A percentile compares a stretch with the other conserved stretches of the same genome.
Evolutionary conservation across 805 yeast species (phyloP).

Genomic region (Candida cerambycidarum): DNA sequence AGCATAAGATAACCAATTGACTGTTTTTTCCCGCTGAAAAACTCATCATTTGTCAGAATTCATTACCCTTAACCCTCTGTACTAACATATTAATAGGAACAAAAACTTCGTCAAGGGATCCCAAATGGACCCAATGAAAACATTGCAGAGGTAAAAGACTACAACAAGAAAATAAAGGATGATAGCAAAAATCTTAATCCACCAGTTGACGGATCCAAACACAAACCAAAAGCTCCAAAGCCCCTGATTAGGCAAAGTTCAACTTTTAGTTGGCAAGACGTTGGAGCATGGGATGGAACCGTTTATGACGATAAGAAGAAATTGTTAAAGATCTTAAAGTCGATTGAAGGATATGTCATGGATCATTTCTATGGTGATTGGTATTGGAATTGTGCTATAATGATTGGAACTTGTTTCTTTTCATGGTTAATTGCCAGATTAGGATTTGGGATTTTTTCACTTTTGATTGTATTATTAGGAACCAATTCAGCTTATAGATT

Average conservation of each 20-base stretch:
- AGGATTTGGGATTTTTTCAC: conserved; percentile 65
- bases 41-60: neutral
- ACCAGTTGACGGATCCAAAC: conserved; percentile 18
- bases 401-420: conserved; percentile 70
- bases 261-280: conserved; percentile 42
- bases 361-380: conserved; percentile 73
- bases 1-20: neutral
- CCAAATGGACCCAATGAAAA: conserved; percentile 19
- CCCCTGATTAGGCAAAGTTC: conserved; percentile 25
- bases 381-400: conserved; percentile 64
- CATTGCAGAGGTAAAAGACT: conserved; percentile 19
- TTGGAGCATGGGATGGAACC: conserved; percentile 36
- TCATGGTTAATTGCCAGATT: conserved; percentile 65
- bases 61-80: neutral
- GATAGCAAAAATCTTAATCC: conserved; percentile 13
- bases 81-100: conserved; percentile 1
- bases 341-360: conserved; percentile 56
- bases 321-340: conserved; percentile 26
- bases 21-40: neutral
- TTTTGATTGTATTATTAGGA: conserved; percentile 57
- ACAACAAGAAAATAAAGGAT: conserved; percentile 17
- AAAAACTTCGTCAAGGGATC: conserved; percentile 1
- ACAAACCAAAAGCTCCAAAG: conserved; percentile 13
- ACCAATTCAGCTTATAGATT: conserved; percentile 67
- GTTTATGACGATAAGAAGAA: conserved; percentile 23